phyloP scores from a whole-genome alignment of 495 filamentous ascomycete species.

The Tuber borchii region DNA sequence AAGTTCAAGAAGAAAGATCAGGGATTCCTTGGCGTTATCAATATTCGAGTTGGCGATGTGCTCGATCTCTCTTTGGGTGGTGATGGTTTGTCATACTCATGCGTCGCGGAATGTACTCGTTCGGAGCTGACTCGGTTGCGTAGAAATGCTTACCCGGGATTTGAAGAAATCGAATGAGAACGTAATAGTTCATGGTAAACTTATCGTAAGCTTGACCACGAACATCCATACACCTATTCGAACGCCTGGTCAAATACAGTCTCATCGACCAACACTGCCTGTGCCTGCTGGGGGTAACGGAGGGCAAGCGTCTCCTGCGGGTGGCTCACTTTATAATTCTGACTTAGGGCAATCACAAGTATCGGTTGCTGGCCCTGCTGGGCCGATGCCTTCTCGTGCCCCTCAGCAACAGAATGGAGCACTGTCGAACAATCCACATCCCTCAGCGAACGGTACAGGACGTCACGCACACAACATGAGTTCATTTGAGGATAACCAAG shows the following conservation, averaged over 20 bases:
- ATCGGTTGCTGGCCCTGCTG: slow-evolving; percentile 35
- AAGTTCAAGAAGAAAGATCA: slow-evolving; percentile 99
- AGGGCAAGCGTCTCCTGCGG: slow-evolving; percentile 36
- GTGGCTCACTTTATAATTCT: slow-evolving; percentile 37
- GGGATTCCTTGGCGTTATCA: slow-evolving; percentile 95
- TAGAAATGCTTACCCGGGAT: slow-evolving; percentile 95
- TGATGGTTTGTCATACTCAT: slow-evolving; percentile 63
- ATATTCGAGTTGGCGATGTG: slow-evolving; percentile 86
- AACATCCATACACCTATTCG: slow-evolving; percentile 61
- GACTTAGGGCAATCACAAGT: slow-evolving; percentile 37
- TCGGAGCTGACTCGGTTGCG: slow-evolving; percentile 1
- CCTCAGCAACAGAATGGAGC: slow-evolving; percentile 27
- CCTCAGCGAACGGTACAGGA: slow-evolving; percentile 40
- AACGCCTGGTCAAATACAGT: slow-evolving; percentile 42
- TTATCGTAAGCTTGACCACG: slow-evolving; percentile 91
- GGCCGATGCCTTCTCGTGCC: slow-evolving; percentile 18
- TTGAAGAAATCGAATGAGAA: slow-evolving; percentile 98
- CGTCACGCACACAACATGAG: slow-evolving; percentile 60
- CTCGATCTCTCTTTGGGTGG: slow-evolving; percentile 82
- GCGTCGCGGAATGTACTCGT: not conserved
- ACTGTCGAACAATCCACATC: slow-evolving; percentile 30
- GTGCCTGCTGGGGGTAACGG: slow-evolving; percentile 30
- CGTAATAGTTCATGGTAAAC: slow-evolving; percentile 91
- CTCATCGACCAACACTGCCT: slow-evolving; percentile 44
- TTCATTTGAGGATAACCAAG: slow-evolving; percentile 91